Evolutionary conservation across 768 basidiomycete genomes (phyloP).

Genomic region (Leucosporidium yakuticum): DNA sequence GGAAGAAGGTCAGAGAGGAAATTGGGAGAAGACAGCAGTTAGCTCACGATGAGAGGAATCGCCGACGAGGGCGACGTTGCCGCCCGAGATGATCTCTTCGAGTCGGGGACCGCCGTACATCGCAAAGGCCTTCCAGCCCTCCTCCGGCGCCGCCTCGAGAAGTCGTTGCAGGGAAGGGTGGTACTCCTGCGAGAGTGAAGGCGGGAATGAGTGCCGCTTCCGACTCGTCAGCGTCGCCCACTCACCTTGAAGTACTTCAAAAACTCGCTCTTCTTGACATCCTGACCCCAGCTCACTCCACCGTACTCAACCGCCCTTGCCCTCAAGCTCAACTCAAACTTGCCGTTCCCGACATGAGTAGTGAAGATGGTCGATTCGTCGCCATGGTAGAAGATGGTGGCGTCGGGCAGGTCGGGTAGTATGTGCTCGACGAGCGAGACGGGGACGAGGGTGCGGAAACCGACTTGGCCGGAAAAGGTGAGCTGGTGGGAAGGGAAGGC

Average conservation of each 20-base stretch:
- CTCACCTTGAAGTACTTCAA: background rate
- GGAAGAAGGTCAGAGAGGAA: too few species aligned
- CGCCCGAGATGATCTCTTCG: background rate
- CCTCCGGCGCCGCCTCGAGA: slow-evolving; percentile 1
- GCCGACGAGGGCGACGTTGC: slow-evolving; percentile 2
- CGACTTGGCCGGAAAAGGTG: slow-evolving; percentile 6
- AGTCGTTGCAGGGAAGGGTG: background rate
- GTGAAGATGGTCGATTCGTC: slow-evolving; percentile 2
- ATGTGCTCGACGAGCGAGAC: background rate
- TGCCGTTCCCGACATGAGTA: background rate
- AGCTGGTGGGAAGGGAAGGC: background rate
- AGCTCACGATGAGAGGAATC: slow-evolving; percentile 5
- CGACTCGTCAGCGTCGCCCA: too few species aligned
- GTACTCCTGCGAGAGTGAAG: slow-evolving; percentile 1
- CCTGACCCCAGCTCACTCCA: background rate
- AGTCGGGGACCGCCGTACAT: background rate
- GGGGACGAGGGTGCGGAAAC: slow-evolving; percentile 5
- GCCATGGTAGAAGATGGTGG: slow-evolving; percentile 1
- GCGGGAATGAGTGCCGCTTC: too few species aligned
- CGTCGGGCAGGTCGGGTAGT: background rate
- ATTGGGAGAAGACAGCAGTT: too few species aligned
- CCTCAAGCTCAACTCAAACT: slow-evolving; percentile 1
- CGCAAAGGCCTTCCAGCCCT: background rate
- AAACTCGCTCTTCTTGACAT: background rate
- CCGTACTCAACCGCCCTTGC: background rate